Conservation (phyloP, 1,284 basidiomycete species). For the Erythrobasidium hasegawianum region DNA sequence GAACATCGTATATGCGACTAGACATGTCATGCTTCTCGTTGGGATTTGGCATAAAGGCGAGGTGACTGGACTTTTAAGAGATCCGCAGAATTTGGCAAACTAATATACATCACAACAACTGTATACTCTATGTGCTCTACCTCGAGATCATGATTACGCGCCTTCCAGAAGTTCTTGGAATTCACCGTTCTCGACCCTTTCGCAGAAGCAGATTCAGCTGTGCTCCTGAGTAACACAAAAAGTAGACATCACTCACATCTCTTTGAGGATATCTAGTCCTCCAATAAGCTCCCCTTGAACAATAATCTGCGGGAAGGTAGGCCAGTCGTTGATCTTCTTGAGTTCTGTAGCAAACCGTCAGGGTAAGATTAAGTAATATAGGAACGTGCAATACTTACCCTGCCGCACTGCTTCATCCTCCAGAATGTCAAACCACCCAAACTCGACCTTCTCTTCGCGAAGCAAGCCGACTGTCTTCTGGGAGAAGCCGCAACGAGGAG, state of each 20-base stretch:
- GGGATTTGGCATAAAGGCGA: too few species aligned
- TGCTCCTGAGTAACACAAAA: too few species aligned
- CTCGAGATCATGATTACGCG: neutral
- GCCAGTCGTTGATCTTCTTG: constrained; percentile 64
- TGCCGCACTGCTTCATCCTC: constrained; percentile 66
- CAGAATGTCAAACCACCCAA: constrained; percentile 68
- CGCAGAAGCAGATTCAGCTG: too few species aligned
- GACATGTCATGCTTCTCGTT: constrained; percentile 16
- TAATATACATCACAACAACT: too few species aligned
- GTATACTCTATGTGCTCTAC: too few species aligned
- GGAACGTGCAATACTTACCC: constrained; percentile 48
- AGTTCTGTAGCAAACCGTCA: constrained; percentile 53
- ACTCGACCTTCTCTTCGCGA: constrained; percentile 60
- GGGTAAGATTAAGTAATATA: neutral
- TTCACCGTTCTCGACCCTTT: constrained; percentile 36
- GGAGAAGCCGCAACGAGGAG: constrained; percentile 80
- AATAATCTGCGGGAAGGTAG: constrained; percentile 64
- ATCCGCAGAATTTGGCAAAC: too few species aligned
- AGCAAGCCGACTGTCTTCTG: constrained; percentile 65
- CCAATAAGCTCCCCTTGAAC: constrained; percentile 68
- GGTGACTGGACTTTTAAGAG: too few species aligned
- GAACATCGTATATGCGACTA: constrained; percentile 7
- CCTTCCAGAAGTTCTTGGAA: constrained; percentile 33
- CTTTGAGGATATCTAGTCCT: constrained; percentile 55
- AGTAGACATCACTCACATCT: too few species aligned